Evolutionary conservation across 1,139 yeast genomes (phyloP).

Genomic region (Lodderomyces metapsilosis): DNA sequence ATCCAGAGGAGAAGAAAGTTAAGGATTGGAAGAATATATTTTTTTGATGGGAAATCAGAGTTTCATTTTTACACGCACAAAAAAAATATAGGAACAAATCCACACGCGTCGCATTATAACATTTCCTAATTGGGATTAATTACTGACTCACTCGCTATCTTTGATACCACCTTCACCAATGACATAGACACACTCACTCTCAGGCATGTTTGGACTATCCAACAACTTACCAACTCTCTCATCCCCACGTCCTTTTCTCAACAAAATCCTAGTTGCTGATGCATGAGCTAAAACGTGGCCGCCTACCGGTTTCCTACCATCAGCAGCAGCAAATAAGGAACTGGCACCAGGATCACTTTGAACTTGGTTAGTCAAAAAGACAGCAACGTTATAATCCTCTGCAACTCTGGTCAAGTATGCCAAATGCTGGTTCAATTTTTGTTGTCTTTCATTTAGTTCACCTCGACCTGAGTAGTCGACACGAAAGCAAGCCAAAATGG

Average conservation of each 20-base stretch:
- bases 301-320: slow-evolving; percentile 65
- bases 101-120: slow-evolving; percentile 16
- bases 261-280: slow-evolving; percentile 57
- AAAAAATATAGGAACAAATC: slow-evolving; percentile 12
- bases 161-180: slow-evolving; percentile 54
- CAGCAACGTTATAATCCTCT: slow-evolving; percentile 60
- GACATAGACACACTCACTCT: slow-evolving; percentile 53
- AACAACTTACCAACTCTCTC: slow-evolving; percentile 63
- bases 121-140: slow-evolving; percentile 26
- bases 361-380: slow-evolving; percentile 60
- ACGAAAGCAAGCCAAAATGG: slow-evolving; percentile 62
- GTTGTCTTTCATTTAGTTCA: slow-evolving; percentile 60
- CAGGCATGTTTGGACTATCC: slow-evolving; percentile 66
- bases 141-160: slow-evolving; percentile 31
- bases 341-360: slow-evolving; percentile 72
- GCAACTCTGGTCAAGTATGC: slow-evolving; percentile 51
- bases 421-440: slow-evolving; percentile 56
- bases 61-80: background rate
- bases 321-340: slow-evolving; percentile 61
- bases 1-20: slow-evolving; percentile 1
- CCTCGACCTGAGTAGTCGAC: slow-evolving; percentile 63
- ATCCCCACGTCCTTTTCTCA: slow-evolving; percentile 63
- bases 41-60: slow-evolving; percentile 4
- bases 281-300: slow-evolving; percentile 67
- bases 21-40: background rate